Evolutionary conservation across 1,284 basidiomycete species (phyloP), one percentile per base, ranked within the genome.

Genomic region (Ustilago esculenta): DNA sequence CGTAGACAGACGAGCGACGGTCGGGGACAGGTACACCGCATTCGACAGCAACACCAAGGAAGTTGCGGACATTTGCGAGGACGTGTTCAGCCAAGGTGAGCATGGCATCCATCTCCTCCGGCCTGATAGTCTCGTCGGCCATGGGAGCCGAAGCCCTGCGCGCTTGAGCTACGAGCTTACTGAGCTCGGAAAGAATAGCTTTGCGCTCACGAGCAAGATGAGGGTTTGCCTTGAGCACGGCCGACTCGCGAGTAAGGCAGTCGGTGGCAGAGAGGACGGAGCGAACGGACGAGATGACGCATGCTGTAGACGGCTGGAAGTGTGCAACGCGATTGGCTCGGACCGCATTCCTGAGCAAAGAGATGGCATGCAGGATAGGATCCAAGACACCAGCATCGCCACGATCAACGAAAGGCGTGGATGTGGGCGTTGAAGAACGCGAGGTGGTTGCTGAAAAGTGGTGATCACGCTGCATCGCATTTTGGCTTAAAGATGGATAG

Each of bases 261-360:
- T 91, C 91, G 12, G 92, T 90, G 10, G 90, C 87, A 23, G 89
- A 88, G 35, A 98, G 86, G 15, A 95, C 89, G 21, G 90, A 88
- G n/a, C 95, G 90, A 33, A 98, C 92, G 50, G 92, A 92, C 4
- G 92, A 94, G 73, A 98, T 95, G 70, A 98, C 91, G 48, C 90
- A 94, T 12, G 86, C 85, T 2, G 85, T 85, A 2, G 85, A 84
- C 0, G 86, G 85, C 50, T 85, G 84, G 75, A 91, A 94, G 82
- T 94, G 92, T 0, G 88, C 84, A n/a, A 88, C 84, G 25, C 91
- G 88, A 69, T 89, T 88, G 24, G 88, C 85, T 20, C 88, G 86
- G 17, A 94, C 92, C 1, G 94, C 91, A 48, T 87, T 90, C 76
- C 94, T 90, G 20, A 98, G 86, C 20, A 97, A 85, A 5, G 90